Base-by-base conservation (phyloP, 306 rosid genomes). In the Dryas drummondii region DNA sequence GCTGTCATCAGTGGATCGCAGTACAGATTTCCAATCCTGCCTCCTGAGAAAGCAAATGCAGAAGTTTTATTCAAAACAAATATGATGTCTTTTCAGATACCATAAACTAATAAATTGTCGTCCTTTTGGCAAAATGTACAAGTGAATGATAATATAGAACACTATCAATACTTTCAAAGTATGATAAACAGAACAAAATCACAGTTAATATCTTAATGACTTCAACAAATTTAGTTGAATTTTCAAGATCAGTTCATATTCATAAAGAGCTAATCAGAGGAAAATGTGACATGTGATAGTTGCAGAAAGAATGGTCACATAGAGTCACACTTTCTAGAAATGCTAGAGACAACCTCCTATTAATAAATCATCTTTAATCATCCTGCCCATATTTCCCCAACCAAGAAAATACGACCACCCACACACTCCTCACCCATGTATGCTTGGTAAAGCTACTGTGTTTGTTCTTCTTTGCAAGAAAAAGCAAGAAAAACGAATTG, bases 1-100 rank as follows among this genome's bases (percentile, higher is more conserved):
- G 97, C 82, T 80, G 89, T 76, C 93, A 92, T 80, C 74, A 92
- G 80, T 45, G 97, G 86, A 44, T 94, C 97, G 75, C 93, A 91
- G 86, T 94, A 94, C 26, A 90, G 73, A 73, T 81, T 90, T 16
- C 98, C 97, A 78, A 91, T 80, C 79, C 97, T 83, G 81, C 84
- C 93, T 70, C 98, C 98, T 94, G 84, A 51, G 51, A 68, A 4
- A 60, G 54, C 69, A 70, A 62, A 12, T 11, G 26, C 74, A 74
- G 40, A 70, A 62, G 9, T 73, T 46, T 57, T 15, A 45, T 46
- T 46, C 68, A 58, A 70, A 41, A 50, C 4, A 70, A 40, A 17
- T 40, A 6, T 41, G 63, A 41, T 7, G 19, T 71, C 51, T 40
- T 44, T 22, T 6, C 54, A 56, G 13, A 70, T 44, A 22, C 57